A percentile compares a stretch with the other conserved stretches of the same genome.
Conservation (phyloP, 2,329 filamentous ascomycete species). For the Boeremia exigua region DNA sequence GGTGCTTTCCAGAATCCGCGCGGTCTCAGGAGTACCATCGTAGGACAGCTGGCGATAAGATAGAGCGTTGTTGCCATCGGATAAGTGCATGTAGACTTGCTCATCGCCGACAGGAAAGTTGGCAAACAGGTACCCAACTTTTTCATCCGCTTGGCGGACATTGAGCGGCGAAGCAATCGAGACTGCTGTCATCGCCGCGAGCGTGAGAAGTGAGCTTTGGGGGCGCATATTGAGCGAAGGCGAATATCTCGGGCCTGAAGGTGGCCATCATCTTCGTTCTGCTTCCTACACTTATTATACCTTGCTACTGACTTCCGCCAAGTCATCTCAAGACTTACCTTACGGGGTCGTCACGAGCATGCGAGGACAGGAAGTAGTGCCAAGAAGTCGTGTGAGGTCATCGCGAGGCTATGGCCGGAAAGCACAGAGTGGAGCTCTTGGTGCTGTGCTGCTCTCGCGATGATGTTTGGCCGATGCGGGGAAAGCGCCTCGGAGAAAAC, state of each 20-base stretch:
- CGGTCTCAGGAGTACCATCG: conserved; percentile 6
- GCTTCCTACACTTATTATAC: background rate
- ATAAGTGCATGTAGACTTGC: conserved; percentile 16
- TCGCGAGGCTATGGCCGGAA: background rate
- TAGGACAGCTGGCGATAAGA: conserved; percentile 9
- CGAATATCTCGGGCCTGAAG: too few species aligned
- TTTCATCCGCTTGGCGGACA: conserved; percentile 6
- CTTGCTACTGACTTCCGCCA: background rate
- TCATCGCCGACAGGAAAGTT: conserved; percentile 14
- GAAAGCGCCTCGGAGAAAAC: conserved; percentile 5
- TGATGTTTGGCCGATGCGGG: conserved; percentile 9
- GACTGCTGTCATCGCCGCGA: background rate
- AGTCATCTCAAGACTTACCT: conserved; percentile 1
- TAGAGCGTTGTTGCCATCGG: conserved; percentile 9
- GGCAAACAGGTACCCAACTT: conserved; percentile 11
- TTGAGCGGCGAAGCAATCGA: conserved; percentile 1
- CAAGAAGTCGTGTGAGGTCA: conserved; percentile 9
- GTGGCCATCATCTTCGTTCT: too few species aligned
- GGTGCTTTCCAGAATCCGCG: conserved; percentile 6
- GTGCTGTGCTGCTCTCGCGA: background rate
- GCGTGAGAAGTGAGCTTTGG: background rate
- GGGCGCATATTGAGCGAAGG: background rate
- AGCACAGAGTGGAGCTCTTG: background rate
- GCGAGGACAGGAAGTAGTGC: background rate
- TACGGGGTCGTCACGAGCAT: background rate